Base-by-base conservation (phyloP, 306 rosid genomes). In the Gleditsia sinensis region DNA sequence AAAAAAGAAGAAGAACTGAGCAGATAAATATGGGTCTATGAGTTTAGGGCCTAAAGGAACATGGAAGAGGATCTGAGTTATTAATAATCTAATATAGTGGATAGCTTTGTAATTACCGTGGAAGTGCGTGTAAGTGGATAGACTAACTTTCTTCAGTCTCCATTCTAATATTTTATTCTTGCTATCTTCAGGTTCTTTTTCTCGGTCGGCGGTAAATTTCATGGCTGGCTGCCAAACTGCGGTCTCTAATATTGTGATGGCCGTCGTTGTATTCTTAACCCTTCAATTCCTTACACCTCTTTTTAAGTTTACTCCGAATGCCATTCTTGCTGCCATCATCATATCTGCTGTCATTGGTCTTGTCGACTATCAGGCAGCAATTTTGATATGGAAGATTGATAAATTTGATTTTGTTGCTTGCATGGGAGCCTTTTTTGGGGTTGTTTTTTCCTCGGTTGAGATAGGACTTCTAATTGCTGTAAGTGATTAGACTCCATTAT, bases 361-460 rank as follows among this genome's bases (percentile, higher is more conserved):
- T 58, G 82, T 91, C 13, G 98, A 94, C 83, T 80, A 89, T 55
- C 85, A 79, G 62, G 98, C 98, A 27, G 97, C 96, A 56, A 75
- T 88, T 76, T 85, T 94, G 75, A 87, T 94, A 68, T 91, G 97
- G 94, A 94, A 94, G 87, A 83, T 94, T 28, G 98, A 94, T 78
- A 94, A 94, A 75, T 94, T 91, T 66, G 98, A 94, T 67, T 91
- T 94, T 50, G 81, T 91, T 43, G 98, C 98, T 58, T 94, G 98
- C 89, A 78, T 91, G 86, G 98, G 98, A 87, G 98, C 98, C 74
- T 91, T 94, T 78, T 86, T 94, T 30, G 98, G 98, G 12, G 98
- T 94, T 8, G 84, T 94, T 69, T 94, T 94, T 65, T 75, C 32
- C 28, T 85, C 91, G 1, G 98, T 94, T 42, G 98, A 94, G 86